Percentiles rank a stretch among this genome's conserved stretches.
These are phyloP conservation scores for Cutaneotrichosporon sp. DNA, from an alignment of 1,284 basidiomycete genomes.

Conservation along the genomic window DNA sequence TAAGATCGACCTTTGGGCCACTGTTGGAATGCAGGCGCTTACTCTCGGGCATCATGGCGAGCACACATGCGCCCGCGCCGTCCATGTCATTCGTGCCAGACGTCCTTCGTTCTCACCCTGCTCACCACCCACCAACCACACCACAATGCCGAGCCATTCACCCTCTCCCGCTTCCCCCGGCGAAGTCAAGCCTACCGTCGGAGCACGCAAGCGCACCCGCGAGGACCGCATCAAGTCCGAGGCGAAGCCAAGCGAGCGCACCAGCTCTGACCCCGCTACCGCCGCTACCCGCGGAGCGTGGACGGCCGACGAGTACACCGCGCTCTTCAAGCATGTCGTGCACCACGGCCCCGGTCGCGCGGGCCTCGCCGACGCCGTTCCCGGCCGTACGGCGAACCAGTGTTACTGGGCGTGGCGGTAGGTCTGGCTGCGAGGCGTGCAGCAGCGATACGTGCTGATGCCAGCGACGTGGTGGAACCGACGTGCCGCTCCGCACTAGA, in stretches of 20 bases:
- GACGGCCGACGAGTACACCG: neutral
- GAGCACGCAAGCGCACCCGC: too few species aligned
- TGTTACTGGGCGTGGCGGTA: conserved; percentile 3
- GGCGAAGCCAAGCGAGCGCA: too few species aligned
- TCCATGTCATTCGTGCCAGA: too few species aligned
- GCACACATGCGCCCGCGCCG: too few species aligned
- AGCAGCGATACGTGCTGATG: neutral
- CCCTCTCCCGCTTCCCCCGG: neutral
- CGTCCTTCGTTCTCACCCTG: too few species aligned
- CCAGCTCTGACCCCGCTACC: too few species aligned
- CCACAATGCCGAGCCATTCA: neutral
- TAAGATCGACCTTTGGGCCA: too few species aligned
- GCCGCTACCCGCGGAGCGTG: neutral
- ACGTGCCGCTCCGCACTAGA: neutral
- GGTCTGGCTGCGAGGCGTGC: too few species aligned
- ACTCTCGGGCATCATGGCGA: too few species aligned
- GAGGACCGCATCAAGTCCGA: too few species aligned
- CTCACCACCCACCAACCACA: neutral
- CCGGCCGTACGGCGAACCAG: conserved; percentile 8
- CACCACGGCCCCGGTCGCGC: neutral
- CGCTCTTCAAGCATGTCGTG: neutral
- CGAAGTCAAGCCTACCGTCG: neutral
- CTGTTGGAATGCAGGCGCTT: too few species aligned
- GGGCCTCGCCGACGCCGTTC: neutral
- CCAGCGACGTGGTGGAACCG: neutral